These are phyloP conservation scores for Castanopsis chinensis DNA, from an alignment of 306 rosid genomes.

Conservation along the genomic window DNA sequence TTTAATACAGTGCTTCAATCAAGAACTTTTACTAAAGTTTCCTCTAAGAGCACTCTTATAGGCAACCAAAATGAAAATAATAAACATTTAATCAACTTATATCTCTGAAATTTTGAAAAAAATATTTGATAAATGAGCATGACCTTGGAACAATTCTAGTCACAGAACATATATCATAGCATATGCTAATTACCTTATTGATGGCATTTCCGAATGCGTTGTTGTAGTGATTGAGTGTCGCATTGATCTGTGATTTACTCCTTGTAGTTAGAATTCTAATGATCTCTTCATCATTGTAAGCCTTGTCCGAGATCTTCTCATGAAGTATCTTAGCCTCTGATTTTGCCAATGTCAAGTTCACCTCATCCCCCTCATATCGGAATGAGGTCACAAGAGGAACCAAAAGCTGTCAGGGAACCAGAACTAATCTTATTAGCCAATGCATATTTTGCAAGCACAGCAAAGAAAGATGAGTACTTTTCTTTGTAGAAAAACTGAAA, in stretches of 20 bases:
- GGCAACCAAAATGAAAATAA: too few species aligned
- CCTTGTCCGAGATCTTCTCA: conserved; percentile 57
- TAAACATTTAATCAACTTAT: too few species aligned
- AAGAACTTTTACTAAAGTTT: too few species aligned
- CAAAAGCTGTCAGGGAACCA: conserved; percentile 54
- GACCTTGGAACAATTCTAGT: background rate
- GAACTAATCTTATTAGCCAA: background rate
- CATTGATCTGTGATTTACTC: conserved; percentile 68
- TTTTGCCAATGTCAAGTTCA: conserved; percentile 55
- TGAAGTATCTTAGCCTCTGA: conserved; percentile 77
- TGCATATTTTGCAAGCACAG: background rate
- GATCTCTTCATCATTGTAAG: conserved; percentile 58
- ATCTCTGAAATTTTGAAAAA: too few species aligned
- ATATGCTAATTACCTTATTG: conserved; percentile 53
- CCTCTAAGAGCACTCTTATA: too few species aligned
- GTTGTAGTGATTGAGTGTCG: conserved; percentile 69
- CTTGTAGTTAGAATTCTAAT: conserved; percentile 73
- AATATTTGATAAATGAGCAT: too few species aligned
- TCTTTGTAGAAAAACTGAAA: background rate
- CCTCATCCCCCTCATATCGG: conserved; percentile 86
- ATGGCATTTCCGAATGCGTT: conserved; percentile 66
- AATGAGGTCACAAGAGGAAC: conserved; percentile 66
- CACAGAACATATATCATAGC: background rate
- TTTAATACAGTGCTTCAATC: too few species aligned
- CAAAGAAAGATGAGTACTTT: background rate